These are phyloP conservation scores for Penicillium sp. DNA, from an alignment of 2,329 filamentous ascomycete genomes.

Conservation along the genomic window DNA sequence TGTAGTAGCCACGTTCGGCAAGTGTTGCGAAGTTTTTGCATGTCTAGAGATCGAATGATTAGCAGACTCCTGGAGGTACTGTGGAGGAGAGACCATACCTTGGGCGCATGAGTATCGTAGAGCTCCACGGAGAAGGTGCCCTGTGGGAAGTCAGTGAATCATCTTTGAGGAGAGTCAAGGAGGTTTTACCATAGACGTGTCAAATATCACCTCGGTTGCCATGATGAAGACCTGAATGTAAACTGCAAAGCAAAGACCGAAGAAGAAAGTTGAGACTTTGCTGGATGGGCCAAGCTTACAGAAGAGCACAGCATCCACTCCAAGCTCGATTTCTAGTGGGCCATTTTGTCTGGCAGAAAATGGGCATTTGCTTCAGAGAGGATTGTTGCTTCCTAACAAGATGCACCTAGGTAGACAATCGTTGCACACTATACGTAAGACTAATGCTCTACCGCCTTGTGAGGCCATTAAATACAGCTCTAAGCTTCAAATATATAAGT, in stretches of 20 bases:
- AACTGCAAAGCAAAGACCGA: neutral
- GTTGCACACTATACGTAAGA: too few relatives aligned
- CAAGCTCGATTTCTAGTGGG: neutral
- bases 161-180: neutral
- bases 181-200: constrained; percentile 75
- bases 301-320: neutral
- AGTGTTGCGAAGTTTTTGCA: constrained; percentile 87
- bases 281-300: neutral
- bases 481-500: too few relatives aligned
- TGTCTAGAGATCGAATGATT: constrained; percentile 51
- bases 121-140: constrained; percentile 84
- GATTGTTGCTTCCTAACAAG: too few relatives aligned
- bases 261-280: neutral
- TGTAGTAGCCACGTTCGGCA: constrained; percentile 80
- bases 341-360: constrained; percentile 3
- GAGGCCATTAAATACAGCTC: too few relatives aligned
- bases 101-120: constrained; percentile 83
- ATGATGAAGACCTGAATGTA: constrained; percentile 46
- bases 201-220: constrained; percentile 75
- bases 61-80: constrained; percentile 12
- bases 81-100: constrained; percentile 37
- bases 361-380: neutral
- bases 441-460: too few relatives aligned
- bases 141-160: constrained; percentile 47
- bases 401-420: too few relatives aligned